These are phyloP conservation scores for Tetrastigma voinierianum DNA, from an alignment of 164 flowering plant genomes.

Conservation along the genomic window DNA sequence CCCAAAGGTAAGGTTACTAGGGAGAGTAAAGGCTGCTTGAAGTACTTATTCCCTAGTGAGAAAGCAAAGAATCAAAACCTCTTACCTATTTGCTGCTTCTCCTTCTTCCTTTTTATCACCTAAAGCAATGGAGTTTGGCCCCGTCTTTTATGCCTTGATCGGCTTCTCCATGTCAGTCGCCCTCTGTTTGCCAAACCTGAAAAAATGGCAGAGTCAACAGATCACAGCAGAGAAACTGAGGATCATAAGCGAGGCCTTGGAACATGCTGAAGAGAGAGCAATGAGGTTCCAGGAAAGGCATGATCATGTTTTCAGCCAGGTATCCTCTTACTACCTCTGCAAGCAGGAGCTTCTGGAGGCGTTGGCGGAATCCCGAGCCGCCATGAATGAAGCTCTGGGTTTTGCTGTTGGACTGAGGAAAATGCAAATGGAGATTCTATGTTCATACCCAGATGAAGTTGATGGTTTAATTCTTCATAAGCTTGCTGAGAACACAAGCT, in stretches of 20 bases:
- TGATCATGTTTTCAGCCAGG: slow-evolving; percentile 42
- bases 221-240: slow-evolving; percentile 31
- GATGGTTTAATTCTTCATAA: slow-evolving; percentile 2
- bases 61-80: too few relatives aligned
- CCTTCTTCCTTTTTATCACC: background rate
- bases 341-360: slow-evolving; percentile 39
- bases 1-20: too few relatives aligned
- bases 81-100: too few relatives aligned
- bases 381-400: slow-evolving; percentile 51
- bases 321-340: slow-evolving; percentile 38
- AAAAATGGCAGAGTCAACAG: slow-evolving; percentile 24
- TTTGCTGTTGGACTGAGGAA: slow-evolving; percentile 35
- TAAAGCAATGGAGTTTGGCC: slow-evolving; percentile 25
- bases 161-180: slow-evolving; percentile 46
- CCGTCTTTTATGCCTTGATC: slow-evolving; percentile 20
- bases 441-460: slow-evolving; percentile 24
- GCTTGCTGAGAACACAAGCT: background rate
- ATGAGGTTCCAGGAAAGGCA: slow-evolving; percentile 43
- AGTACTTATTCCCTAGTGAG: too few relatives aligned
- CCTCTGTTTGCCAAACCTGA: slow-evolving; percentile 25
- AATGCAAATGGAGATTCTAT: slow-evolving; percentile 42
- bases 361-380: slow-evolving; percentile 32
- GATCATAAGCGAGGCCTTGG: slow-evolving; percentile 38
- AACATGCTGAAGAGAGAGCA: slow-evolving; percentile 24
- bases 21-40: too few relatives aligned